Base-by-base conservation (phyloP, 208 protist species). In the Jaenimonas drosophilae region DNA sequence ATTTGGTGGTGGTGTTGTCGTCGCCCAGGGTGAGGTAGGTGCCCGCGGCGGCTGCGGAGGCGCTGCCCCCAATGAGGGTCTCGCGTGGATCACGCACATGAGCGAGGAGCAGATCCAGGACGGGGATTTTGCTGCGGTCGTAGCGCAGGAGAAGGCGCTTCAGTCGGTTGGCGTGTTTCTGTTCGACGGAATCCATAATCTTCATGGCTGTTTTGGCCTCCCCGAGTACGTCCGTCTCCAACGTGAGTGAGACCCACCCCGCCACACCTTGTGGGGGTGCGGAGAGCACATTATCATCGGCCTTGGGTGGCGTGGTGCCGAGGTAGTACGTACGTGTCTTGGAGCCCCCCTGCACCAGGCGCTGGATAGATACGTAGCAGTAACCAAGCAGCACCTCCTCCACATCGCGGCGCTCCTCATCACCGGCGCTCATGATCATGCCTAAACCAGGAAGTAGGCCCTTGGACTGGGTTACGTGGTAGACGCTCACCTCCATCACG, bases 31-130 rank as follows among this genome's bases (percentile, higher is more conserved):
- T n/a, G n/a, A n/a, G n/a, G n/a, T n/a, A n/a, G n/a, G n/a, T n/a
- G n/a, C n/a, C n/a, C n/a, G n/a, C n/a, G n/a, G n/a, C n/a, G n/a
- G n/a, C n/a, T n/a, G n/a, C n/a, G n/a, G n/a, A n/a, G n/a, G n/a
- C n/a, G n/a, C n/a, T n/a, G n/a, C n/a, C n/a, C n/a, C n/a, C n/a
- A n/a, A n/a, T n/a, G n/a, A n/a, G 42, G 19, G 45, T 4, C 64
- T 85, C 67, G 7, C 33, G 54, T 3, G 36, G 29, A 40, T 81
- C 73, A 1, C 73, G 64, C 40, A 80, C 64, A 42, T 83, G 63
- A 1, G 77, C 41, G 45, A 88, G 54, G 27, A 92, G 28, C 5
- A 88, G 52, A 40, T 89, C 84, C 5, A 92, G 49, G 44, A 80
- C 64, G 12, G 52, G 51, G 25, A 92, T 42, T 34, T 71, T 62